A percentile compares a stretch with the other conserved stretches of the same genome.
Evolutionary conservation across 108 stramenopile species (phyloP).

Genomic region (Cyclotella atomus): DNA sequence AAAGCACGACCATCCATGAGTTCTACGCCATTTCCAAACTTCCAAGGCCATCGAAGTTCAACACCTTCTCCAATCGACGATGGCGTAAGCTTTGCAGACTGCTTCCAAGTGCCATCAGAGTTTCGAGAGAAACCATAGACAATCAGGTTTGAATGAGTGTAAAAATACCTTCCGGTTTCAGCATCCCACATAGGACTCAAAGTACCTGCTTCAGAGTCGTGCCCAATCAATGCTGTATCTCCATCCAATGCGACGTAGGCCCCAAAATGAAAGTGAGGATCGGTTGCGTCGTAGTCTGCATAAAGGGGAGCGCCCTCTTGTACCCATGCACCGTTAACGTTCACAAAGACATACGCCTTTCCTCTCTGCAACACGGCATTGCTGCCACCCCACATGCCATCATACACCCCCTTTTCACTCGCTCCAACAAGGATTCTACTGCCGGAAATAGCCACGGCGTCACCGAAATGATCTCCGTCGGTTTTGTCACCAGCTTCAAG

Average conservation of each 20-base stretch:
- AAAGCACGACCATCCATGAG: not conserved
- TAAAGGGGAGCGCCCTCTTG: not conserved
- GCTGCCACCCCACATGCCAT: too few relatives aligned
- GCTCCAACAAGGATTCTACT: too few relatives aligned
- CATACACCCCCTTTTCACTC: too few relatives aligned
- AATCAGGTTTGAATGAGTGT: slow-evolving; percentile 1
- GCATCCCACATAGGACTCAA: too few relatives aligned
- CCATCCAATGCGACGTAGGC: slow-evolving; percentile 12
- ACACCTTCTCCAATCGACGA: not conserved
- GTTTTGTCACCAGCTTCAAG: too few relatives aligned
- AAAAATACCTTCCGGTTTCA: not conserved
- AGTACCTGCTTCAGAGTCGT: not conserved
- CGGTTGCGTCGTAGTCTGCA: not conserved
- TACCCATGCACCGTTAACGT: not conserved
- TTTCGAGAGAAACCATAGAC: slow-evolving; percentile 8
- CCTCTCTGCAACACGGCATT: too few relatives aligned
- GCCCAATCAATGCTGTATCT: slow-evolving; percentile 10
- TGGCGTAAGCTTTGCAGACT: not conserved
- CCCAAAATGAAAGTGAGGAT: slow-evolving; percentile 1
- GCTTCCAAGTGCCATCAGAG: not conserved
- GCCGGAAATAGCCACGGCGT: too few relatives aligned
- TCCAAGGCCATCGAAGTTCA: not conserved
- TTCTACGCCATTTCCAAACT: slow-evolving; percentile 2
- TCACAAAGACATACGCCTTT: not conserved
- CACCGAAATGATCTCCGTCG: too few relatives aligned